These are phyloP conservation scores for Suhomyces prunicola DNA, from an alignment of 805 yeast species.

Conservation along the genomic window DNA sequence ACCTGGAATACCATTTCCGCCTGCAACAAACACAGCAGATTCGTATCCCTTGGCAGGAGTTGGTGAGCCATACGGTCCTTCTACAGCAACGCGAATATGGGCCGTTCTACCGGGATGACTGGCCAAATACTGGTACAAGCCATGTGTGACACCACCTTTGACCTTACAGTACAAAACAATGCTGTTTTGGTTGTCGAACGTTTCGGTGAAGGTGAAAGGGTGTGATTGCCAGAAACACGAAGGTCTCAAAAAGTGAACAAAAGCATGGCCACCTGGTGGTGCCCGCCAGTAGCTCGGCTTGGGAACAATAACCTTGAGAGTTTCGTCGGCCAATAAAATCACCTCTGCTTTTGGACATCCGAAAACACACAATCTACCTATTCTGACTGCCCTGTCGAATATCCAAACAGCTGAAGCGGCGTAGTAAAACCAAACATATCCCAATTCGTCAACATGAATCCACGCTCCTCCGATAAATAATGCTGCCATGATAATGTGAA, in stretches of 20 bases:
- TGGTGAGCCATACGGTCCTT: constrained; percentile 69
- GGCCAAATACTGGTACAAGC: constrained; percentile 24
- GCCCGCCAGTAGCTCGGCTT: constrained; percentile 37
- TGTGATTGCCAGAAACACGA: constrained; percentile 43
- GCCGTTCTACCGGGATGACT: constrained; percentile 26
- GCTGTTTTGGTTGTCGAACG: constrained; percentile 11
- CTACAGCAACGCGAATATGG: constrained; percentile 37
- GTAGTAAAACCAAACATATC: constrained; percentile 27
- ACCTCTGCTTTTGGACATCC: constrained; percentile 36
- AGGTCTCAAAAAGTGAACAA: constrained; percentile 33
- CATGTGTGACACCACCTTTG: constrained; percentile 36
- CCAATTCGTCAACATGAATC: constrained; percentile 40
- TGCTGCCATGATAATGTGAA: constrained; percentile 56
- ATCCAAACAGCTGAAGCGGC: constrained; percentile 36
- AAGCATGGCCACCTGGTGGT: constrained; percentile 41
- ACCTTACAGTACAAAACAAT: constrained; percentile 34
- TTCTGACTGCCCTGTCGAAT: constrained; percentile 31
- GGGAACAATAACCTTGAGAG: constrained; percentile 34
- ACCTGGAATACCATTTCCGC: constrained; percentile 75
- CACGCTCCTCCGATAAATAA: constrained; percentile 47
- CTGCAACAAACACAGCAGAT: constrained; percentile 59
- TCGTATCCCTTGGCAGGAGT: constrained; percentile 49
- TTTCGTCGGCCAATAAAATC: constrained; percentile 31
- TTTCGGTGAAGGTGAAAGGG: constrained; percentile 36
- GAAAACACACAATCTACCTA: constrained; percentile 26